phyloP scores from a whole-genome alignment of 1,139 yeast genomes.

The Scheffersomyces cryptocercus region DNA sequence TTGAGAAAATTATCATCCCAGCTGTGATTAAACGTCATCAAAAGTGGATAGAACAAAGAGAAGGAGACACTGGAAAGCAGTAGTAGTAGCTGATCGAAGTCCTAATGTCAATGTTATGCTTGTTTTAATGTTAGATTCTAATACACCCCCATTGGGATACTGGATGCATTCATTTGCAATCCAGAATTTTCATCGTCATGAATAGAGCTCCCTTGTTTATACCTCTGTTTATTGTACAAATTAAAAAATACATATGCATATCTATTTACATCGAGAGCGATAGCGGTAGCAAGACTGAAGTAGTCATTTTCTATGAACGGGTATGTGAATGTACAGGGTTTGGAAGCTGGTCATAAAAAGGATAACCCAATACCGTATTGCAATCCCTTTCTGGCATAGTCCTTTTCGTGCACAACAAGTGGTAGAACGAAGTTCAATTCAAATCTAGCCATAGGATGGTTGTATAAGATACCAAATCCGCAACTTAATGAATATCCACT shows the following conservation, averaged over 20 bases:
- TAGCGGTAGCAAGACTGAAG: too few relatives aligned
- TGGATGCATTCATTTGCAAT: too few relatives aligned
- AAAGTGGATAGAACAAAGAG: constrained; percentile 49
- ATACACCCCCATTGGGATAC: too few relatives aligned
- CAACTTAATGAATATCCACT: constrained; percentile 50
- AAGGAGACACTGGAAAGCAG: background rate
- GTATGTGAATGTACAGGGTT: too few relatives aligned
- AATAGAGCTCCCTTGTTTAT: too few relatives aligned
- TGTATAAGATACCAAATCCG: constrained; percentile 79
- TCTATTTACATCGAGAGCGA: too few relatives aligned
- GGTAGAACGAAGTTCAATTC: constrained; percentile 89
- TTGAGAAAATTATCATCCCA: constrained; percentile 79
- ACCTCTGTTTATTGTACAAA: too few relatives aligned
- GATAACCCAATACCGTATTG: constrained; percentile 93
- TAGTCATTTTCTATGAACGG: too few relatives aligned
- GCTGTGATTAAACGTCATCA: constrained; percentile 64
- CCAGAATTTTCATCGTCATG: too few relatives aligned
- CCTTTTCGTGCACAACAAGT: constrained; percentile 61
- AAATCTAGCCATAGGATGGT: constrained; percentile 87
- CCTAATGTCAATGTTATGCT: too few relatives aligned
- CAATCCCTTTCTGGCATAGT: constrained; percentile 75
- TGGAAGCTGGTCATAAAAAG: constrained; percentile 50
- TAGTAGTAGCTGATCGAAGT: background rate
- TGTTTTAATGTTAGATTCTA: too few relatives aligned
- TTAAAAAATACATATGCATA: too few relatives aligned